A percentile compares a stretch with the other conserved stretches of the same genome.
Conservation (phyloP, 169 alveolate species). For the Eimeria sp. region DNA sequence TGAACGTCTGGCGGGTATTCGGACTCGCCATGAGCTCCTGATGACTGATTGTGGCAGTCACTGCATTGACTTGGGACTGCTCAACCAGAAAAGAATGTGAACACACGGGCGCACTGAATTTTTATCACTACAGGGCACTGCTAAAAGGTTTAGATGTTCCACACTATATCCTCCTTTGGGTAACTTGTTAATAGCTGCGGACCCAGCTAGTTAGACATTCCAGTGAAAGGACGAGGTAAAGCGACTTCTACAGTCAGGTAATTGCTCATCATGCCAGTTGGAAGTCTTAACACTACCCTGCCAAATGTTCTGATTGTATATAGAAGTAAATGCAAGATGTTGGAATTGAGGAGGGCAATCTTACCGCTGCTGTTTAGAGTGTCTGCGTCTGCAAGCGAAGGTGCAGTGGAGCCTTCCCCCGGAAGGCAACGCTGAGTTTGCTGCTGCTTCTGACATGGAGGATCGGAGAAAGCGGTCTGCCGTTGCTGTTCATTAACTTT, state of each 20-base stretch:
- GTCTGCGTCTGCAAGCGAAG: constrained; percentile 19
- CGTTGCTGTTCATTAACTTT: not conserved
- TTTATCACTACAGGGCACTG: not conserved
- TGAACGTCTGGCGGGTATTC: not conserved
- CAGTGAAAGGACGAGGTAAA: not conserved
- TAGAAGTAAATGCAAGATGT: no score
- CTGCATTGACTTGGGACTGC: constrained; percentile 21
- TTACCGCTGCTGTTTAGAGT: constrained; percentile 10
- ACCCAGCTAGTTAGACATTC: no score
- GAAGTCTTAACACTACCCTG: not conserved
- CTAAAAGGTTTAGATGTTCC: not conserved
- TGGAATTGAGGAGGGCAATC: not conserved
- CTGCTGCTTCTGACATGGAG: not conserved
- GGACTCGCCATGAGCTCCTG: not conserved
- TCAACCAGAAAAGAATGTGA: not conserved
- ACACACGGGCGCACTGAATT: not conserved
- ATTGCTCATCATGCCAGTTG: not conserved
- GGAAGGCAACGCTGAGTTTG: not conserved
- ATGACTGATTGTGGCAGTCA: not conserved
- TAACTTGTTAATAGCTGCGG: no score
- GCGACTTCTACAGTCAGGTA: not conserved
- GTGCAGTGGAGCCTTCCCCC: constrained; percentile 31
- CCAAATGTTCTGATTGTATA: not conserved
- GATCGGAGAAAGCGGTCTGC: not conserved
- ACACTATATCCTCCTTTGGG: not conserved